Evolutionary conservation across 2,329 filamentous ascomycete species (phyloP).

Genomic region (Alternaria incomplexa): DNA sequence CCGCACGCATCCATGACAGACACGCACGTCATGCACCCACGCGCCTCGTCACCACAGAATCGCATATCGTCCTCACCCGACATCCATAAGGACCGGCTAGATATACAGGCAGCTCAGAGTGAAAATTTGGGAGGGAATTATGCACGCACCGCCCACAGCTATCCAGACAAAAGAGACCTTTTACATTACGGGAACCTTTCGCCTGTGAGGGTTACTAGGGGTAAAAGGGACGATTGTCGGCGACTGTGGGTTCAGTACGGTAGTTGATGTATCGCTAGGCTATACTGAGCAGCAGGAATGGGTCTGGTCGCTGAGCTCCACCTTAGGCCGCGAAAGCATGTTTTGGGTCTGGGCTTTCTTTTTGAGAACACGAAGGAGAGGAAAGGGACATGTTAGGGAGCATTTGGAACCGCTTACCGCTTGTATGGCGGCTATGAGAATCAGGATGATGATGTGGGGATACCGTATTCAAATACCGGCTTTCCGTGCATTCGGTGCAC

Average conservation of each 20-base stretch:
- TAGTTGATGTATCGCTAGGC: constrained; percentile 57
- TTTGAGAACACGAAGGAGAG: background rate
- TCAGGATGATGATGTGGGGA: background rate
- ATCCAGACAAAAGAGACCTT: background rate
- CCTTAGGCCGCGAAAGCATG: constrained; percentile 53
- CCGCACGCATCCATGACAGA: background rate
- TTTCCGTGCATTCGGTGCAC: background rate
- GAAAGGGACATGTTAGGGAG: background rate
- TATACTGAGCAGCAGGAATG: constrained; percentile 63
- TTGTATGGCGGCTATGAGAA: background rate
- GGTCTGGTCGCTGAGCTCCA: constrained; percentile 60
- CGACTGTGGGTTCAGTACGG: constrained; percentile 23
- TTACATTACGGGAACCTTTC: constrained; percentile 3
- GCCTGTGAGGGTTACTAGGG: constrained; percentile 6
- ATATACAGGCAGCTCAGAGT: background rate
- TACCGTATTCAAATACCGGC: background rate
- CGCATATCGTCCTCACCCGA: constrained; percentile 18
- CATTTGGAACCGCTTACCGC: background rate
- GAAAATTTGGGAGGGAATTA: background rate
- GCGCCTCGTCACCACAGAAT: background rate
- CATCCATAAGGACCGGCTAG: constrained; percentile 10
- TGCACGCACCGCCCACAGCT: constrained; percentile 13
- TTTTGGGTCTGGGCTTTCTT: background rate
- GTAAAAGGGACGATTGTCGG: constrained; percentile 22
- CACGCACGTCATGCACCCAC: constrained; percentile 1